Conservation (phyloP, 306 rosid species). For the Begonia peltatifolia region DNA sequence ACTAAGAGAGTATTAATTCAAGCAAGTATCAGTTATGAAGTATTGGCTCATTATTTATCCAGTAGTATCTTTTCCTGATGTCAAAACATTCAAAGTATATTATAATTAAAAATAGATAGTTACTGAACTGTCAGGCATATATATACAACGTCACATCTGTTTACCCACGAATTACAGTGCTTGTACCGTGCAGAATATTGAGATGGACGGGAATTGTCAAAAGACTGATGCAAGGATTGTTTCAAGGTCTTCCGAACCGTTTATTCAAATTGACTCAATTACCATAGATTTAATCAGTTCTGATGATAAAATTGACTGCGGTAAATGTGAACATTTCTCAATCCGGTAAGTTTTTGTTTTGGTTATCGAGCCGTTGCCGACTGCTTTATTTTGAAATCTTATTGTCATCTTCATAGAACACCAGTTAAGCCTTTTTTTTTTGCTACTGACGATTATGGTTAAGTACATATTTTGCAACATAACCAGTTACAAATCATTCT, state of each 20-base stretch:
- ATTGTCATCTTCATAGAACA: too few species aligned
- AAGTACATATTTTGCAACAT: too few species aligned
- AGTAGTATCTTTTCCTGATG: too few species aligned
- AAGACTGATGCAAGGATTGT: constrained; percentile 16
- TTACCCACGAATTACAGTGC: neutral
- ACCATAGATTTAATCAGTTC: constrained; percentile 58
- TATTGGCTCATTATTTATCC: neutral
- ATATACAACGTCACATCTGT: neutral
- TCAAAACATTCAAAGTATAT: too few species aligned
- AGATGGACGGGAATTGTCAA: constrained; percentile 17
- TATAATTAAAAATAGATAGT: neutral
- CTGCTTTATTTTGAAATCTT: too few species aligned
- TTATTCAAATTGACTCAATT: constrained; percentile 64
- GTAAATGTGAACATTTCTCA: constrained; percentile 73
- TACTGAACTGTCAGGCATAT: neutral
- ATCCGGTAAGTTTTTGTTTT: constrained; percentile 57
- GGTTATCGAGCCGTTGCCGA: too few species aligned
- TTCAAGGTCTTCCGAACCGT: constrained; percentile 43
- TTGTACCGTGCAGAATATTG: constrained; percentile 4
- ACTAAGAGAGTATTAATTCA: neutral
- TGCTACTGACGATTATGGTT: too few species aligned
- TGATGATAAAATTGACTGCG: constrained; percentile 31
- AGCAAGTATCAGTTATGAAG: neutral
- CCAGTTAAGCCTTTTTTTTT: too few species aligned
- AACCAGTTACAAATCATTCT: too few species aligned